Evolutionary conservation across 2,329 filamentous ascomycete genomes (phyloP), one percentile per base, ranked within the genome.

Genomic region (Neopestalotiopsis clavispora): DNA sequence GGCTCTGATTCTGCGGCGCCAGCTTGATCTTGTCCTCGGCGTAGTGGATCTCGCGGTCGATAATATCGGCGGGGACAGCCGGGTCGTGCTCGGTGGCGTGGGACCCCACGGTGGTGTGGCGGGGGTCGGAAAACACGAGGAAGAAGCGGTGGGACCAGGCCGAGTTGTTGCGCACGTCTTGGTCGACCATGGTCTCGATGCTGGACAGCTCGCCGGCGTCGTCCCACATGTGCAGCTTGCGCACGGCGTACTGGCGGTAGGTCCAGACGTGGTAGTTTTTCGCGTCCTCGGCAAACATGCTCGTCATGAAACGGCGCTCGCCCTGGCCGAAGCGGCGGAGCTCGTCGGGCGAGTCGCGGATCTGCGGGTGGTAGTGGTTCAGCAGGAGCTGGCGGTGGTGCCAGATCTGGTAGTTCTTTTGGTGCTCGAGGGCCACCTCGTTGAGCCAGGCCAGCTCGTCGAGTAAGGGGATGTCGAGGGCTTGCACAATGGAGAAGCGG

Each of bases 391-490:
- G 89, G 32, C 90, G 86, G 75, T 91, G 90, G 78, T 92, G 90
- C 93, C 96, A 99, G 80, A 99, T 99, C 82, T 99, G 96, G 83
- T 99, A 99, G 83, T 98, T 99, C 81, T 99, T 99, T 76, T 97
- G 90, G 79, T 97, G 92, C 68, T 89, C 86, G 66, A 97, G 84
- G 12, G 95, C 93, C 34, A 96, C 90, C 12, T 89, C 84, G 80
- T 98, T 97, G 65, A 99, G 86, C 94, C 95, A 99, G 58, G 84
- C 83, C 61, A 98, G 85, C 80, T 99, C 96, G 69, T 91, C 86
- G 2, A 84, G 81, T 59, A 96, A 84, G 67, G 90, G 83, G 62
- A 91, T 86, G 62, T 87, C 80, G 32, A 97, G 84, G 3, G 89
- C 85, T 72, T 91, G 87, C 63, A 98, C 82, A 66, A 92, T 92